Evolutionary conservation across 352 stramenopile genomes (phyloP).

Genomic region (Pythium insidiosum): DNA sequence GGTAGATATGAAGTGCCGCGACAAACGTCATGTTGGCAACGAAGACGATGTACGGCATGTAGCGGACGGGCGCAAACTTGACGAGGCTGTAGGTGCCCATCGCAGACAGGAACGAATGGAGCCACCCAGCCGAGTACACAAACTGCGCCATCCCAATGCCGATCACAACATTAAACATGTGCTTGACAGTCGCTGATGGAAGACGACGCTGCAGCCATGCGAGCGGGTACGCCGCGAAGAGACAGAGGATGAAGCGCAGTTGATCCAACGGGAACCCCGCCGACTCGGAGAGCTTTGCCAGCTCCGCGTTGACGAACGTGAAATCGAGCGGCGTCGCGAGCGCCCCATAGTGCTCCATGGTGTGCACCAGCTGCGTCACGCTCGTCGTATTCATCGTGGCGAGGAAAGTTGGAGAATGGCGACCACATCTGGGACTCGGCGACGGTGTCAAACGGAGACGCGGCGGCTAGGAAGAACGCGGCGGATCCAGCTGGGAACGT

Average conservation of each 20-base stretch:
- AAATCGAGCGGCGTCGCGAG: slow-evolving; percentile 52
- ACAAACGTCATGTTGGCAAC: slow-evolving; percentile 95
- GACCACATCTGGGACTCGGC: too few relatives aligned
- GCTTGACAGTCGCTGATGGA: slow-evolving; percentile 79
- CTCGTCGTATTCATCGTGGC: too few relatives aligned
- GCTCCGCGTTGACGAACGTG: slow-evolving; percentile 28
- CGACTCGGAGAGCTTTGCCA: slow-evolving; percentile 27
- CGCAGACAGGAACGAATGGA: slow-evolving; percentile 91
- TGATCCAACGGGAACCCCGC: slow-evolving; percentile 48
- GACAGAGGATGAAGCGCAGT: slow-evolving; percentile 82
- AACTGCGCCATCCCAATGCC: slow-evolving; percentile 93
- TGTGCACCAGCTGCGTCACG: too few relatives aligned
- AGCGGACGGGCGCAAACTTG: slow-evolving; percentile 34
- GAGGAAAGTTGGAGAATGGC: too few relatives aligned
- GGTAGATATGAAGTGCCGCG: slow-evolving; percentile 90
- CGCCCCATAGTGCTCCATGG: slow-evolving; percentile 31
- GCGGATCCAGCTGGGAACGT: too few relatives aligned
- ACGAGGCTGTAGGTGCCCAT: slow-evolving; percentile 89
- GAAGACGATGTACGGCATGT: slow-evolving; percentile 84
- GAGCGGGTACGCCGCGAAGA: slow-evolving; percentile 93
- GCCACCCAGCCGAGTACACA: slow-evolving; percentile 88
- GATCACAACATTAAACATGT: slow-evolving; percentile 89
- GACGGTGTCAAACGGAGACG: too few relatives aligned
- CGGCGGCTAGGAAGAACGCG: too few relatives aligned
- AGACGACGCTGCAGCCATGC: slow-evolving; percentile 86